Evolutionary conservation across 116 monocot species (phyloP), one percentile per base, ranked within the genome.

Genomic region (Cymodocea nodosa): DNA sequence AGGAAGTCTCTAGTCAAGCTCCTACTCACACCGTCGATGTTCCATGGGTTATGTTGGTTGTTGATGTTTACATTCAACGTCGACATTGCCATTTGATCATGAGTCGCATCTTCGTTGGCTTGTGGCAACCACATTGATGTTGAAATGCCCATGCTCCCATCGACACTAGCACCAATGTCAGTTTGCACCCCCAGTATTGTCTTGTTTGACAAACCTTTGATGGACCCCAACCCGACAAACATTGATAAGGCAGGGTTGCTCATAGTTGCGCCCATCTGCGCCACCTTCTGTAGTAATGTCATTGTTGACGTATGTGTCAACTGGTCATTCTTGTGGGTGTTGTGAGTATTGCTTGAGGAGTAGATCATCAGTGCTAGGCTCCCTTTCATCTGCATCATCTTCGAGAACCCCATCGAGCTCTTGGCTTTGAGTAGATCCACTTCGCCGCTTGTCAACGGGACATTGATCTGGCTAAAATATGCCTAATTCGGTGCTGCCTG

Each of bases 211-310:
- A 23, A 40, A 7, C 37, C 20, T 23, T 64, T 44, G 5, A 16
- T 52, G 5, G 60, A 40, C 17, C 59, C 25, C 44, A 75, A 64
- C 5, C 75, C 75, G 18, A 54, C 57, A 50, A 64, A 62, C 15
- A 70, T 48, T 5, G 75, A 69, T 15, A 69, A 69, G 1, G 57
- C 50, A 56, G 75, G 56, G 16, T 36, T 56, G 64, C 73, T 78
- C 7, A 69, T 17, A 17, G 51, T 34, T 44, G 79, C 52, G 15
- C 72, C 72, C 67, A 76, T 72, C 51, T 68, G 68, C 13, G 72
- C 76, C 15, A 68, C 76, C 53, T 76, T 81, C 67, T 77, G 77
- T 15, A 77, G 62, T 50, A 77, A 35, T 19, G 77, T 71, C 18
- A 67, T 77, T 4, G 77, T 71, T 18, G 77, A 77, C 77, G 71